Evolutionary conservation across 108 stramenopile genomes (phyloP).

Genomic region (Fragilaria crotonensis): DNA sequence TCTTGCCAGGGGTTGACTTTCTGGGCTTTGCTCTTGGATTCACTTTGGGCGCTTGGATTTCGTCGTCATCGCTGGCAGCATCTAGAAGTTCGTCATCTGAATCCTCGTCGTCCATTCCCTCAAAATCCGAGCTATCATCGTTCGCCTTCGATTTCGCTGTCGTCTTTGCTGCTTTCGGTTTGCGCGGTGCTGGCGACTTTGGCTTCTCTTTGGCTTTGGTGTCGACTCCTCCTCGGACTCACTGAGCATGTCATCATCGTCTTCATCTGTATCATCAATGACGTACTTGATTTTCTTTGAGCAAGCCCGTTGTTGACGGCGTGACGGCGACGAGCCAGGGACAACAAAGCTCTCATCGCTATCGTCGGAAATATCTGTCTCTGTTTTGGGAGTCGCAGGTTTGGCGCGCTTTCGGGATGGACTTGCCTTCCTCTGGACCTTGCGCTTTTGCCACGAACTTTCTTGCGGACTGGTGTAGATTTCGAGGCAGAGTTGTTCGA

Average conservation of each 20-base stretch:
- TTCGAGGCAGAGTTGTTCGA: too few species aligned
- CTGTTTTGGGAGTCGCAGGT: too few species aligned
- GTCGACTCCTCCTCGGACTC: not conserved
- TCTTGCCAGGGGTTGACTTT: slow-evolving; percentile 2
- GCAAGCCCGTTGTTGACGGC: not conserved
- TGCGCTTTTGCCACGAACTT: too few species aligned
- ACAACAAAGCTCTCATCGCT: too few species aligned
- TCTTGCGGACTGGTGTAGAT: too few species aligned
- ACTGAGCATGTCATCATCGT: not conserved
- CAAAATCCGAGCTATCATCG: slow-evolving; percentile 7
- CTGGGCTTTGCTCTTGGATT: slow-evolving; percentile 9
- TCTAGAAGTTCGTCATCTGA: slow-evolving; percentile 13
- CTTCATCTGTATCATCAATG: slow-evolving; percentile 5
- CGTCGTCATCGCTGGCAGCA: not conserved
- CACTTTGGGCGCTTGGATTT: not conserved
- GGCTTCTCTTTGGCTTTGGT: not conserved
- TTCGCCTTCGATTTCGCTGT: not conserved
- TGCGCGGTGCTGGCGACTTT: not conserved
- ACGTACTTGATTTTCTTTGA: slow-evolving; percentile 4
- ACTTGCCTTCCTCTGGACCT: too few species aligned
- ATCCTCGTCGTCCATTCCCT: slow-evolving; percentile 2
- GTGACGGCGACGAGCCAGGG: not conserved
- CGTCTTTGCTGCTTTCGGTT: not conserved
- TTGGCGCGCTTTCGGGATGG: too few species aligned
- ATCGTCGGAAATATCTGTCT: too few species aligned